phyloP scores from a whole-genome alignment of 495 filamentous ascomycete genomes.

The Ramalina intermedia region DNA sequence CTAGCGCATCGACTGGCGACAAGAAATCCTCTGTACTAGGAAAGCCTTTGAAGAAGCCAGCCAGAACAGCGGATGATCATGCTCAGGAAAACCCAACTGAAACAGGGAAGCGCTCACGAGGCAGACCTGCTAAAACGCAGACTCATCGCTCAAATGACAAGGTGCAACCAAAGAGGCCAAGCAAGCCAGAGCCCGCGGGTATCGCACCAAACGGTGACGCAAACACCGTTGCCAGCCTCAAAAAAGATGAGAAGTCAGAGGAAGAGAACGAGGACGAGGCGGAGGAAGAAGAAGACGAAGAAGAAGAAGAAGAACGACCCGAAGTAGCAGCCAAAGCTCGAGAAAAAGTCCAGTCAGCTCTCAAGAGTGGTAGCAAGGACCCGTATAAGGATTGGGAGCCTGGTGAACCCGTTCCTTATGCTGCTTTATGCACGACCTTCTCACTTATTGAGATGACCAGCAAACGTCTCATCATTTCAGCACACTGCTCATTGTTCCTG shows the following conservation, averaged over 20 bases:
- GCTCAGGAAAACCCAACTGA: not conserved
- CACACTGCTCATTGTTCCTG: conserved; percentile 80
- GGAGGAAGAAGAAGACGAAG: conserved; percentile 41
- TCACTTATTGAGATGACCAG: conserved; percentile 86
- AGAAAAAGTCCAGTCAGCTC: conserved; percentile 66
- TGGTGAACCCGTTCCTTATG: conserved; percentile 82
- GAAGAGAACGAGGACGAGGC: conserved; percentile 26
- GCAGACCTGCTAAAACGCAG: not conserved
- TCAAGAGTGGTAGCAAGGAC: conserved; percentile 52
- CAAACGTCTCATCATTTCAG: conserved; percentile 72
- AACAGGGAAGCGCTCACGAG: not conserved
- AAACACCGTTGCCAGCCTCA: not conserved
- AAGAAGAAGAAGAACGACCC: conserved; percentile 53
- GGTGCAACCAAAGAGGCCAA: not conserved
- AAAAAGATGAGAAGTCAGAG: conserved; percentile 13
- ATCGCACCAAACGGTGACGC: not conserved
- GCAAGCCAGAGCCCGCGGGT: not conserved
- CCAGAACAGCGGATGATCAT: not conserved
- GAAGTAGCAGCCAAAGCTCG: conserved; percentile 61
- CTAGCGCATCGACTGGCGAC: not conserved
- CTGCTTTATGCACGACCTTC: conserved; percentile 87
- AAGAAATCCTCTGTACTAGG: not conserved
- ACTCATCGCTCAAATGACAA: too few relatives aligned
- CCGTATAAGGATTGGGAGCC: conserved; percentile 89
- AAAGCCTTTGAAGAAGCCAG: not conserved